Evolutionary conservation across 192 early-diverging fungal genomes (phyloP).

Genomic region (Coemansia sp.): DNA sequence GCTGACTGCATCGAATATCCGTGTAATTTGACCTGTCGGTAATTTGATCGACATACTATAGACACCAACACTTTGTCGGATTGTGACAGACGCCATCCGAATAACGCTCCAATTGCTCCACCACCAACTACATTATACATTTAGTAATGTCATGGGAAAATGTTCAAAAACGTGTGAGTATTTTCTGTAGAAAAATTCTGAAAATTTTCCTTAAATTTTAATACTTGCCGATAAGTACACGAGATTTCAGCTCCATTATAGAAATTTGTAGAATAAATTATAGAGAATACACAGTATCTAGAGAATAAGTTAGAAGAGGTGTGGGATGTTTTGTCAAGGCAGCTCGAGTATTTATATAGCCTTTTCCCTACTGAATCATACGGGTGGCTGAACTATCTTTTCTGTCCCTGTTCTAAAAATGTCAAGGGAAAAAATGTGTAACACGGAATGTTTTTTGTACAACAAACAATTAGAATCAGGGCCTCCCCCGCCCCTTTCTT

Average conservation of each 20-base stretch:
- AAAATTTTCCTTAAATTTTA: neutral
- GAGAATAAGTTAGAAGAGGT: neutral
- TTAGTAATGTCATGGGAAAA: neutral
- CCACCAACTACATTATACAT: slow-evolving; percentile 34
- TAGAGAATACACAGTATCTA: neutral
- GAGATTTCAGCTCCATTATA: slow-evolving; percentile 41
- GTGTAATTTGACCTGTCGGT: slow-evolving; percentile 16
- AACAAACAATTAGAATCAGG: too few species aligned
- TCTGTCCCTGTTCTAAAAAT: too few species aligned
- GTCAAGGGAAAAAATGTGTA: too few species aligned
- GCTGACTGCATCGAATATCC: slow-evolving; percentile 37
- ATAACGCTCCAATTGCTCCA: slow-evolving; percentile 45
- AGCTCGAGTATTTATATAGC: too few species aligned
- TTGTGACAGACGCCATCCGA: slow-evolving; percentile 44
- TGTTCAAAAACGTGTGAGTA: neutral
- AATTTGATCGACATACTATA: slow-evolving; percentile 47
- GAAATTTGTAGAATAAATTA: neutral
- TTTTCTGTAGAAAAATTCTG: neutral
- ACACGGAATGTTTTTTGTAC: too few species aligned
- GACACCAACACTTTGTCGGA: slow-evolving; percentile 31
- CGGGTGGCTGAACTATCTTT: too few species aligned
- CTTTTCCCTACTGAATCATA: too few species aligned
- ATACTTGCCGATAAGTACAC: slow-evolving; percentile 42
- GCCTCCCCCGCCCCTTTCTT: too few species aligned
- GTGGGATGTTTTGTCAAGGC: neutral